Evolutionary conservation across 176 grass and related monocot genomes (phyloP), one percentile per base, ranked within the genome.

Genomic region (Poa annua): DNA sequence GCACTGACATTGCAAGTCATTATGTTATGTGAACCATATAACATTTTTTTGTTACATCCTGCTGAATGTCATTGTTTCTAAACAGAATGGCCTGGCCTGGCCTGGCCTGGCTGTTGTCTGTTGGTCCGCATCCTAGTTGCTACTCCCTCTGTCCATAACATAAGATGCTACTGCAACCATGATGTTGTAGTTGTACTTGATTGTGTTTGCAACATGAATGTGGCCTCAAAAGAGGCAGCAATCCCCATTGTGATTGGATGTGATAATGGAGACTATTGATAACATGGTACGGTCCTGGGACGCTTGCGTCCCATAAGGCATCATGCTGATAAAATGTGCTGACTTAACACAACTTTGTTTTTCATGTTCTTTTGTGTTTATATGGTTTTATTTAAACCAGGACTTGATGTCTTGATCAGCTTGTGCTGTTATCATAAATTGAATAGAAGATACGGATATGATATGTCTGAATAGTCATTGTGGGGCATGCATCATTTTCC

Each of bases 201-300:
- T 83, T 56, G 24, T 66, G 34, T 68, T 68, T 6, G 38, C 66
- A 22, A 70, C 66, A 70, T 70, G 20, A 70, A 44, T 70, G 66
- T n/a, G 66, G 6, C 13, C 13, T 63, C 42, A 12, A 83, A n/a
- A 41, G 41, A 54, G 55, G 47, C 33, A 22, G 12, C 45, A 74
- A 73, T 45, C 19, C 36, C 20, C 17, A 33, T 15, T 47, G 44
- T 42, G 17, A 13, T 81, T 71, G 66, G 34, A 88, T 56, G 25
- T 57, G 20, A 56, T 57, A 47, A 66, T 79, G 36, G 52, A 83
- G 13, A 44, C 1, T n/a, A 48, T 16, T 15, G 12, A 50, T 73
- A 78, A 2, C 60, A 71, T 71, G 11, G 11, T 71, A 71, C 67
- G n/a, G 11, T 71, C 68, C 66, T 44, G 42, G 42, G 42, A 9